A percentile compares a stretch with the other conserved stretches of the same genome.
phyloP scores from a whole-genome alignment of 78 protist species.

The Dictyostelium purpureum region DNA sequence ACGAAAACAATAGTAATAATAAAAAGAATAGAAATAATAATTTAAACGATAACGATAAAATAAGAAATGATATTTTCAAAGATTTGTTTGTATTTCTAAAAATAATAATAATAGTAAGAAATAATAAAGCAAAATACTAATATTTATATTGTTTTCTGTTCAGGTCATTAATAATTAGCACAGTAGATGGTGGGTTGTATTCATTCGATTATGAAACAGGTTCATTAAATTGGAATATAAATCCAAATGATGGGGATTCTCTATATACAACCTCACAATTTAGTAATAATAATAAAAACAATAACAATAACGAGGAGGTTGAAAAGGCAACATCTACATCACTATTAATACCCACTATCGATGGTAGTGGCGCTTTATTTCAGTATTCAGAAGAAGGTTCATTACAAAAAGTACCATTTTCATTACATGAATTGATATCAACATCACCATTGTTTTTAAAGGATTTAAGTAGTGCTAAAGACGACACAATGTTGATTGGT shows the following conservation, averaged over 20 bases:
- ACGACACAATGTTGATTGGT: conserved; percentile 27
- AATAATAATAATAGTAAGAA: not conserved
- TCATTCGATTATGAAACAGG: conserved; percentile 46
- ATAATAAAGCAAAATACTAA: not conserved
- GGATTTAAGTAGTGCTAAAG: not conserved
- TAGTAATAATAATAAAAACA: not conserved
- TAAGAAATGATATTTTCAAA: not conserved
- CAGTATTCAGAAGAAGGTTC: not conserved
- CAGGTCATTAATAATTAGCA: conserved; percentile 27
- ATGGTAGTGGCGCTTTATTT: conserved; percentile 59
- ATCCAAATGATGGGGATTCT: not conserved
- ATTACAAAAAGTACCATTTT: conserved; percentile 43
- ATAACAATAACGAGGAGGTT: not conserved
- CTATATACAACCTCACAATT: conserved; percentile 44
- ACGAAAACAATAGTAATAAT: too few species aligned
- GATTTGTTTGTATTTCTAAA: not conserved
- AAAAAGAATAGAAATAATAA: too few species aligned
- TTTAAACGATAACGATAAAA: too few species aligned
- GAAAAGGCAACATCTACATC: not conserved
- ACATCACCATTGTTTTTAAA: conserved; percentile 28
- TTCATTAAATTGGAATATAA: conserved; percentile 16
- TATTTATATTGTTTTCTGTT: not conserved
- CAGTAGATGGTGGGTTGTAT: conserved; percentile 53
- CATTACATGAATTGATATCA: conserved; percentile 30
- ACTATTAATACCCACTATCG: conserved; percentile 22